Evolutionary conservation across 192 early-diverging fungal species (phyloP), one percentile per base, ranked within the genome.

Genomic region (Entomortierella chlamydospora): DNA sequence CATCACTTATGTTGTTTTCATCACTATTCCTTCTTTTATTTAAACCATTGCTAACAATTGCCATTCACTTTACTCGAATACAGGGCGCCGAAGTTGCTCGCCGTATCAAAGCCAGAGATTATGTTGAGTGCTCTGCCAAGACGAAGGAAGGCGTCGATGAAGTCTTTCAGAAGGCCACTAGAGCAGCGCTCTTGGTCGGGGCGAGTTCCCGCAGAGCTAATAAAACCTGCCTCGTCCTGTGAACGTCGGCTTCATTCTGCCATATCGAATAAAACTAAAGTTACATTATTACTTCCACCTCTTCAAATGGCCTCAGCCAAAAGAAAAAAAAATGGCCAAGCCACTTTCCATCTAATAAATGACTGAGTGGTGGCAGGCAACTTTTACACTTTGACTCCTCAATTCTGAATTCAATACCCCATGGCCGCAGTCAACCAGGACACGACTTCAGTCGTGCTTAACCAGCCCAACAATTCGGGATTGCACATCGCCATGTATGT

Each of bases 41-140:
- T 15, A 47, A 20, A 47, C 10, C 10, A 37, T 37, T 10, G 34
- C 34, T 37, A 37, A n/a, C n/a, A 4, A 37, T 37, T 37, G 4
- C 34, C 34, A 37, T 37, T 37, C 5, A 37, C 34, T 37, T 37
- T 37, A 37, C 34, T 37, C 34, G 10, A 37, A 37, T 37, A 4
- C 64, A 92, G 95, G 96, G 93, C 56, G 67, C 84, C 30, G 85
- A 69, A 15, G 90, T 95, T 57, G 95, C 96, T 25, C 85, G 91
- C 34, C 88, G 89, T 74, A 95, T 99, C 82, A 84, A 87, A 43
- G 97, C 97, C 23, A 85, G 86, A 82, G 91, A 91, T 72, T 97
- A 97, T 76, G 66, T 96, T 42, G 96, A 98, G 85, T 98, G 96
- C 81, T 94, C 93, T 49, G 95, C 95, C 62, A 91, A 89, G 82